Evolutionary conservation across 2,329 filamentous ascomycete species (phyloP), one percentile per base, ranked within the genome.

Genomic region (Cytospora piceicola): DNA sequence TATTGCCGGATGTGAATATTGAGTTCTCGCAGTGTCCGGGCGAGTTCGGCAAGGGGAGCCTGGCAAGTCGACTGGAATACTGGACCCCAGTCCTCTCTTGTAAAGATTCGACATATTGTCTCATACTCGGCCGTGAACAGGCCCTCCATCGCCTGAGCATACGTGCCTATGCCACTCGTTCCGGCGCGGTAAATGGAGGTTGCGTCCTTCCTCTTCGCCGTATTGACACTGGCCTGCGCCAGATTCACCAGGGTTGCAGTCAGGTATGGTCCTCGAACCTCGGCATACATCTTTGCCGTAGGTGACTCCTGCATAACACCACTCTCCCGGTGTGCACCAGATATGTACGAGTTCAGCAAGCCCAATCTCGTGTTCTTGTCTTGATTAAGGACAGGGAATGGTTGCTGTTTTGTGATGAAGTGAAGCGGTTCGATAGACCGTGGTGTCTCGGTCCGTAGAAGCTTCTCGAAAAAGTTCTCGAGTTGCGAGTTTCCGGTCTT

Each of bases 101-200:
- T 85, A 75, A 98, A 99, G 65, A 99, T 88, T 68, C 88, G 90
- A 73, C 90, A 92, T 56, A 98, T 91, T 73, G 93, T 97, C 66
- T 96, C 92, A 76, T 96, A 93, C 77, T 99, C 95, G 14, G 94
- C 88, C 30, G 91, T 78, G 70, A 96, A 94, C 68, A 97, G 88
- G 8, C 90, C 91, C 75, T 97, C 93, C 78, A 99, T 88, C 0
- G 90, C 92, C 72, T 90, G 89, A 0, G 93, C 91, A 75, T 99
- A 99, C 42, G 90, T 93, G 3, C 90, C 89, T 66, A 99, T 96
- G 5, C 93, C 94, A 76, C 95, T 98, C 27, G 92, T 95, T 17
- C 94, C 94, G 66, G 91, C 85, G 66, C 89, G 88, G 77, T 99
- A 99, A 12, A 96, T 86, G 3, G 92, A 91, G 75, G 94, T 92